Evolutionary conservation across 495 filamentous ascomycete species (phyloP), one percentile per base, ranked within the genome.

Genomic region (Aspergillus hancockii): DNA sequence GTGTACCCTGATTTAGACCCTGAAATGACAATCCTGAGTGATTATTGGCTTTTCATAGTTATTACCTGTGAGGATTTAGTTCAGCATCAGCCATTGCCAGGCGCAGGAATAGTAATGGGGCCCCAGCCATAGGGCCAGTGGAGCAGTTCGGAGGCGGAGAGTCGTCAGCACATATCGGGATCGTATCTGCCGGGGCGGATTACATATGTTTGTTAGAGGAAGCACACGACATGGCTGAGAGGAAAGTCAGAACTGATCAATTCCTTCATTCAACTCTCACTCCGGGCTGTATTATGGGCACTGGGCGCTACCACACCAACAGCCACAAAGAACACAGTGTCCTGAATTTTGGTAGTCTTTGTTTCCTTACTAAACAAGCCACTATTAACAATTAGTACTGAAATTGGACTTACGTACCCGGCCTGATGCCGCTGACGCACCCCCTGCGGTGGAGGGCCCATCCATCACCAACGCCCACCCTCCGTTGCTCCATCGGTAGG

Each of bases 371-470:
- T 7, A 10, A 36, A 14, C 5, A 14, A 36, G 23, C 25, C 16
- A 31, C 30, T 51, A 34, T n/a, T 31, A 51, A 31, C 49, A 19
- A 51, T 51, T 34, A 31, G 13, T 32, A 14, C 46, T 49, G 46
- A 49, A n/a, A 49, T 50, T 14, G 40, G 46, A 47, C 56, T 58
- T 50, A 58, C 43, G 54, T 57, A 49, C 43, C 40, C 43, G 54
- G 57, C 64, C 63, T 59, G 64, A 78, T 76, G 75, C 72, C 72
- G 69, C 75, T 78, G 72, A 78, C 74, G 71, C 73, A 76, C 69
- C 72, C 72, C 72, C 71, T 78, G 72, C 70, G 69, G 66, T 72
- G 75, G 71, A 75, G 75, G 72, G 72, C 68, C 71, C 75, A 73
- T 71, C 68, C 70, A 57, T 66, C 71, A 67, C 65, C 60, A 56